Evolutionary conservation across 169 alveolate genomes (phyloP), one percentile per base, ranked within the genome.

Genomic region (Cryptosporidium bovis): DNA sequence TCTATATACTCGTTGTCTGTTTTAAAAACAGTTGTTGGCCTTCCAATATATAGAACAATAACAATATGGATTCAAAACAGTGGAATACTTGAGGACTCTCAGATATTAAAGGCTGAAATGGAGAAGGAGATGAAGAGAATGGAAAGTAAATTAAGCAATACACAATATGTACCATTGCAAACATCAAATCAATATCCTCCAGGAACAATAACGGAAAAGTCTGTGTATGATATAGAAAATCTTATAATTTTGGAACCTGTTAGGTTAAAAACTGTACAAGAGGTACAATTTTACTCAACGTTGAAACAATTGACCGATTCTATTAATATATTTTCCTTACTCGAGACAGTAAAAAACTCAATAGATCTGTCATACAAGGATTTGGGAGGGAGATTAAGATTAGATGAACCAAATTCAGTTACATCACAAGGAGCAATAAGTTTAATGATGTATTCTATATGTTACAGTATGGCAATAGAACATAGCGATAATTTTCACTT

Each of bases 41-140:
- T 77, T 24, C 87, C 87, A 2, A 77, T 77, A 0, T 62, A 77
- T 18, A 77, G 87, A 77, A 77, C 87, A 29, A 60, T 77, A 31
- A 77, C 64, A 5, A 60, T 77, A 29, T 77, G 87, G 87, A 10
- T 77, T 12, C 87, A 77, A 29, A 56, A 29, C 64, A 40, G 51
- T 8, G 55, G 5, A 27, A 16, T 62, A 44, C 51, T 77, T 27
- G 71, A 55, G 15, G 69, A 56, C 3, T 62, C 62, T 27, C 71
- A 33, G 1, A 15, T 44, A 8, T 3, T 77, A 34, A 27, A 48
- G 16, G 1, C 16, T 12, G 87, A 77, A 60, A 48, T 62, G 71
- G 87, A 60, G 16, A 58, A n/a, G 29, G 56, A 77, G 3, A 18
- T 56, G 58, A 16, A 18, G 7, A 16, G 40, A n/a, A 56, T 77